A percentile compares a stretch with the other conserved stretches of the same genome.
Conservation (phyloP, 495 filamentous ascomycete genomes). For the Penicillium fimorum region DNA sequence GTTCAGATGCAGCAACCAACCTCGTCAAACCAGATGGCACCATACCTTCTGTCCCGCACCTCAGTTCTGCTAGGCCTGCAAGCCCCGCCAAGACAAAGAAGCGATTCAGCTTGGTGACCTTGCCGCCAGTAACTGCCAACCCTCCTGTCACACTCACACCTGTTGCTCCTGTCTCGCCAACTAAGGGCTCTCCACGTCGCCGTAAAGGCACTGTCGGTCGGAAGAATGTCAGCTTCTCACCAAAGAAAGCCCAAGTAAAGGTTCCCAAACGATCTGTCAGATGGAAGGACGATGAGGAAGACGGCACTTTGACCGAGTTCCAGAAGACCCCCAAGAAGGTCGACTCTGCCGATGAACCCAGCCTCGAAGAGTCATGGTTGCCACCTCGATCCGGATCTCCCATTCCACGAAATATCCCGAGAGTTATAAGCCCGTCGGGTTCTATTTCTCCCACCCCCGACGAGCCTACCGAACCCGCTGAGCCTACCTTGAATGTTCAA, state of each 20-base stretch:
- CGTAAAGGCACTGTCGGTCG: conserved; percentile 66
- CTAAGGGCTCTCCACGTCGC: conserved; percentile 76
- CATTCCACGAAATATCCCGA: conserved; percentile 45
- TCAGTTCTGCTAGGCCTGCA: conserved; percentile 60
- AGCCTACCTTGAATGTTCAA: conserved; percentile 36
- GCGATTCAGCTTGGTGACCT: conserved; percentile 46
- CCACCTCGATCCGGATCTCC: conserved; percentile 42
- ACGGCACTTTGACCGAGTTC: conserved; percentile 83
- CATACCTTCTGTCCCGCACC: conserved; percentile 54
- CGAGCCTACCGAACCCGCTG: conserved; percentile 19
- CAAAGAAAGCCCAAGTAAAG: conserved; percentile 70
- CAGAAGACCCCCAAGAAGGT: conserved; percentile 77
- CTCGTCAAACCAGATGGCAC: conserved; percentile 89
- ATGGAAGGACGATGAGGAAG: conserved; percentile 88
- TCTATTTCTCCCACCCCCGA: conserved; percentile 32
- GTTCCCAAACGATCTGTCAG: conserved; percentile 71
- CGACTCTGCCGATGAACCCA: conserved; percentile 44
- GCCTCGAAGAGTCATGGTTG: conserved; percentile 46
- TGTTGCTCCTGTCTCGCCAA: conserved; percentile 48
- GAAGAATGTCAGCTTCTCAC: conserved; percentile 80
- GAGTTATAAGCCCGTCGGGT: conserved; percentile 32
- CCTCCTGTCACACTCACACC: conserved; percentile 37
- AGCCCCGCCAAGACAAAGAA: conserved; percentile 78
- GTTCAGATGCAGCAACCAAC: conserved; percentile 68
- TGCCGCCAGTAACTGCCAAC: conserved; percentile 30